Evolutionary conservation across 352 stramenopile genomes (phyloP).

Genomic region (Elongisporangium prolatum): DNA sequence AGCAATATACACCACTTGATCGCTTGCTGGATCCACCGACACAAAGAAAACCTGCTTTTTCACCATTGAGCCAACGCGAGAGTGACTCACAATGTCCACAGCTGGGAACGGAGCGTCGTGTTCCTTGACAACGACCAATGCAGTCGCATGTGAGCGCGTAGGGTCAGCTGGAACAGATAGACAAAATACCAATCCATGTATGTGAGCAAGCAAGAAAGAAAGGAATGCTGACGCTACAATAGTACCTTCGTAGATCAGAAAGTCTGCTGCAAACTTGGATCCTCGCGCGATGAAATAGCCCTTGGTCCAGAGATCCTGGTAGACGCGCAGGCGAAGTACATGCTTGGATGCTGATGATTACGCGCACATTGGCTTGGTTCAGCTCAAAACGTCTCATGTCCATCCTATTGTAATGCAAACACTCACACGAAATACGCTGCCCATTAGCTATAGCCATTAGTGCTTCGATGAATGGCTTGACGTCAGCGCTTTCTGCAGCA

Average conservation of each 20-base stretch:
- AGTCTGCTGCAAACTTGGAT: constrained; percentile 83
- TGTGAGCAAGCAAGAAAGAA: no score
- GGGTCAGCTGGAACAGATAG: constrained; percentile 24
- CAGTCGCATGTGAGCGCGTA: constrained; percentile 34
- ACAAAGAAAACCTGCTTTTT: constrained; percentile 61
- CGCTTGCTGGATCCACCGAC: constrained; percentile 14
- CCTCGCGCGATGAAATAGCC: constrained; percentile 65
- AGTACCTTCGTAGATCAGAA: constrained; percentile 71
- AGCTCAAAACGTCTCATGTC: constrained; percentile 2
- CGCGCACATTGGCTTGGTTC: not conserved
- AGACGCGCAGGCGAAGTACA: constrained; percentile 39
- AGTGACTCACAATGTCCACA: constrained; percentile 56
- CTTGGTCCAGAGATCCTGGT: constrained; percentile 57
- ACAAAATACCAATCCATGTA: no score
- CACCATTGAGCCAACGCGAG: constrained; percentile 70
- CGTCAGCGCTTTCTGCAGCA: not conserved
- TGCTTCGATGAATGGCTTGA: not conserved
- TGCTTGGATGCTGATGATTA: constrained; percentile 12
- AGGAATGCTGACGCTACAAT: not conserved
- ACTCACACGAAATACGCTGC: not conserved
- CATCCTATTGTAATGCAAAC: constrained; percentile 2
- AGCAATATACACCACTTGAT: constrained; percentile 45
- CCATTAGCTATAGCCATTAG: not conserved
- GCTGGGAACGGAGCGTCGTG: constrained; percentile 35
- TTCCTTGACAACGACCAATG: constrained; percentile 45